Evolutionary conservation across 352 stramenopile genomes (phyloP), one percentile per base, ranked within the genome.

Genomic region (Phytophthora litchii): DNA sequence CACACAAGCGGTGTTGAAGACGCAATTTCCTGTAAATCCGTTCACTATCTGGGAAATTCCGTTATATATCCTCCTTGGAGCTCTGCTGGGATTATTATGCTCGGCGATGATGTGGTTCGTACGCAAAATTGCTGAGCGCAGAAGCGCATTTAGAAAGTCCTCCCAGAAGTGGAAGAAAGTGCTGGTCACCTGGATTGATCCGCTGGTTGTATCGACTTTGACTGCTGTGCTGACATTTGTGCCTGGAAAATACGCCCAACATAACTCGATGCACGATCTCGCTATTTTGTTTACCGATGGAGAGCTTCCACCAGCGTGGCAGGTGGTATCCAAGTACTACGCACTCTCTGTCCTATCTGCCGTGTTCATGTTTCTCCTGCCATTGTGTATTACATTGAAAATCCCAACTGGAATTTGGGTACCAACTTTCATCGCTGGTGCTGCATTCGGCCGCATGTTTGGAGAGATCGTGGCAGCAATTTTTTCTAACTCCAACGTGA

Each of bases 321-420:
- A 67, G 0, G 40, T 23, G 0, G 42, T 90, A 20, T 94, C 84
- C 65, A 88, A 86, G 63, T 92, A 80, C 36, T 91, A 88, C 53
- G 69, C 83, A 23, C 70, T 92, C 8, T 46, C 69, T 2, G 45
- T 80, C 34, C 43, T 92, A 1, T 80, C 76, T 1, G 23, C 58
- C 0, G 54, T 91, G 9, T 86, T 89, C 54, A 63, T 81, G 19
- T 55, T 91, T 12, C 47, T 95, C 38, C 57, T 95, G 1, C 85
- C 87, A 42, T 59, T 96, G 23, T 94, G 83, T 41, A 94, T 95
- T 50, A 93, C 84, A 6, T 69, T 96, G 1, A 74, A 78, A 10
- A 70, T 96, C 11, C 88, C 89, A 7, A 92, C 83, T 3, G 88
- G 89, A 23, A 86, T 95, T 43, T 94, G 85, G 76, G 57, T 96